Evolutionary conservation across 352 stramenopile genomes (phyloP).

Genomic region (Globisporangium splendens): DNA sequence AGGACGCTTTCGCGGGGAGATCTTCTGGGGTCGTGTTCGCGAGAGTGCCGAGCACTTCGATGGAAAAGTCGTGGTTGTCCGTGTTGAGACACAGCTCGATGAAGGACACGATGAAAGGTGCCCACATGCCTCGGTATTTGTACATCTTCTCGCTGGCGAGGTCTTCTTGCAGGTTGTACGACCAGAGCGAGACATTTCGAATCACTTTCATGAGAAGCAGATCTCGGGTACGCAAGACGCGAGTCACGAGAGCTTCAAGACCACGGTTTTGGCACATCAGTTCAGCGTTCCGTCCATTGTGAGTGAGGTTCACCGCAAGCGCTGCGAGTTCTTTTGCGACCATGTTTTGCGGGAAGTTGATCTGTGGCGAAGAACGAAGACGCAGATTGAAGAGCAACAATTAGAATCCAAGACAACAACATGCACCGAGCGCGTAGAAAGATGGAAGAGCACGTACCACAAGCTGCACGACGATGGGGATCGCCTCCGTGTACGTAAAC

Average conservation of each 20-base stretch:
- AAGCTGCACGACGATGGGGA: constrained; percentile 92
- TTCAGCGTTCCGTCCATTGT: constrained; percentile 88
- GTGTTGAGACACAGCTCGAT: constrained; percentile 80
- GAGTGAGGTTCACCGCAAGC: constrained; percentile 93
- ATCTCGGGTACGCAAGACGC: constrained; percentile 86
- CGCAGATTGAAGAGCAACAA: background rate
- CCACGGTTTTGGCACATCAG: constrained; percentile 89
- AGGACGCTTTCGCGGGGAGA: constrained; percentile 84
- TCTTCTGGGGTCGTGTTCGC: constrained; percentile 91
- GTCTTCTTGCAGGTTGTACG: constrained; percentile 88
- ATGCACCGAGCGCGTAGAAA: background rate
- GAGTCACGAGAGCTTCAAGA: constrained; percentile 86
- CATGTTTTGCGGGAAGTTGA: constrained; percentile 92
- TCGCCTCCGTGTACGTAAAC: constrained; percentile 94
- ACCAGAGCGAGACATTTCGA: constrained; percentile 91
- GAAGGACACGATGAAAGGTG: constrained; percentile 84
- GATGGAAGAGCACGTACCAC: constrained; percentile 32
- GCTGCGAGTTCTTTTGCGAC: constrained; percentile 92
- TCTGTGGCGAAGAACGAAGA: constrained; percentile 18
- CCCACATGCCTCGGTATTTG: constrained; percentile 93
- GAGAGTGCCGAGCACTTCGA: constrained; percentile 92
- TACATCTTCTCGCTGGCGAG: constrained; percentile 83
- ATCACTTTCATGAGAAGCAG: constrained; percentile 94
- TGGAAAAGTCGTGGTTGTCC: constrained; percentile 91
- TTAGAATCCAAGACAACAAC: background rate